Conservation (phyloP, 179 eudicot genomes). For the Heliamphora pulchella region DNA sequence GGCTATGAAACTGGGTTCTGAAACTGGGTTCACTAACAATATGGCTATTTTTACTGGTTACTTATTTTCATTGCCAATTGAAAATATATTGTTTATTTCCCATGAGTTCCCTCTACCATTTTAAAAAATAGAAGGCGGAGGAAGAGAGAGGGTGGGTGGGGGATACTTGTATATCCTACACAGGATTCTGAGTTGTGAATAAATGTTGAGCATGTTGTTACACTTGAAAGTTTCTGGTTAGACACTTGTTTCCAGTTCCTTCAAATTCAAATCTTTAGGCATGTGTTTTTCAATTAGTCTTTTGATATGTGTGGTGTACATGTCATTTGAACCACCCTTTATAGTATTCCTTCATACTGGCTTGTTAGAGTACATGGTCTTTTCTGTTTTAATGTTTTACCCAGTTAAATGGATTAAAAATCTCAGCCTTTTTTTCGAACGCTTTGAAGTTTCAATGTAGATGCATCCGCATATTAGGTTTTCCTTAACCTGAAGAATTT, state of each 20-base stretch:
- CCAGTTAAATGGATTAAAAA: not conserved
- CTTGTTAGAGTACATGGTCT: not conserved
- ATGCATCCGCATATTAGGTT: not conserved
- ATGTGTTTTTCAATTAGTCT: no score
- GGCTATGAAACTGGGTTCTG: no score
- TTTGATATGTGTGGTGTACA: no score
- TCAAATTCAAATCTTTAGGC: not conserved
- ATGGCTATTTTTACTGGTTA: not conserved
- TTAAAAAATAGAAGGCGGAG: no score
- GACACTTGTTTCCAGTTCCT: not conserved
- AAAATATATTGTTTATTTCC: not conserved
- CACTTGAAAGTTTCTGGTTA: not conserved
- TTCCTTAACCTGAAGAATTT: not conserved
- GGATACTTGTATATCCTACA: no score
- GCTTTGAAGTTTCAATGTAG: not conserved
- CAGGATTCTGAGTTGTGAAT: not conserved
- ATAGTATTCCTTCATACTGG: not conserved
- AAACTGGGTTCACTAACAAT: not conserved
- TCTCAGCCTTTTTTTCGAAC: not conserved
- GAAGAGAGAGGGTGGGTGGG: no score
- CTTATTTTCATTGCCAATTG: not conserved
- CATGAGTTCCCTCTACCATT: not conserved
- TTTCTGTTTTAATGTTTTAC: not conserved
- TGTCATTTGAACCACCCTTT: not conserved
- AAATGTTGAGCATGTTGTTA: not conserved